Evolutionary conservation across 140 eudicot species (phyloP).

Genomic region (Oenanthe javanica): DNA sequence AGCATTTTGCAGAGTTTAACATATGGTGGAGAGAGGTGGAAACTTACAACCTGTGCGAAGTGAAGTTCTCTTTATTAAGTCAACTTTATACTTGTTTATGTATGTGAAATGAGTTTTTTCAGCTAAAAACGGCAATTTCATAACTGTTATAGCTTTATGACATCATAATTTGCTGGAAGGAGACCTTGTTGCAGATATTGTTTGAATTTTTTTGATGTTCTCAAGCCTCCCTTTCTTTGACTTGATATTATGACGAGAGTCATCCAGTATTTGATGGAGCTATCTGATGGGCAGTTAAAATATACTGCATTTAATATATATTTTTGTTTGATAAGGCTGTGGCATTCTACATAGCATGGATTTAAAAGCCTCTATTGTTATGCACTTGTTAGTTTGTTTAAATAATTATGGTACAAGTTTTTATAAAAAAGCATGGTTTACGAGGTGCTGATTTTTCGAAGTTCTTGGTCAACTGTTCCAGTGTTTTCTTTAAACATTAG

Average conservation of each 20-base stretch:
- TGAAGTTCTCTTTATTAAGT: not conserved
- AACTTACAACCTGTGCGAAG: not conserved
- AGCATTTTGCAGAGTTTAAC: not conserved
- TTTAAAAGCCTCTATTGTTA: not conserved
- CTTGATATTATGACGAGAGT: not conserved
- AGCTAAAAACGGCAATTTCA: not conserved
- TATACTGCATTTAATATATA: not conserved
- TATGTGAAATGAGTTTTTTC: not conserved
- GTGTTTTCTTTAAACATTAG: not conserved
- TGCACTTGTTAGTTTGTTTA: not conserved
- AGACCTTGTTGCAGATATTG: not conserved
- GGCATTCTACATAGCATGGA: not conserved
- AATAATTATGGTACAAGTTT: not conserved
- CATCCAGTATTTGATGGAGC: not conserved
- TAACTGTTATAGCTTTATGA: not conserved
- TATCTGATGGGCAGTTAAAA: not conserved
- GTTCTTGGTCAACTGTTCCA: not conserved
- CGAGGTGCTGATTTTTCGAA: not conserved
- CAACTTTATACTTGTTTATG: constrained; percentile 6
- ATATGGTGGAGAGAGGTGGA: not conserved
- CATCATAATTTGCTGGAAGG: not conserved
- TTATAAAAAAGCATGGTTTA: not conserved
- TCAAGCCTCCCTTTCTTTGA: not conserved
- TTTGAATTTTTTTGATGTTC: not conserved
- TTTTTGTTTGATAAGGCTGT: not conserved